phyloP scores from a whole-genome alignment of 371 early-diverging fungal species.

The Mucor plumbeus region DNA sequence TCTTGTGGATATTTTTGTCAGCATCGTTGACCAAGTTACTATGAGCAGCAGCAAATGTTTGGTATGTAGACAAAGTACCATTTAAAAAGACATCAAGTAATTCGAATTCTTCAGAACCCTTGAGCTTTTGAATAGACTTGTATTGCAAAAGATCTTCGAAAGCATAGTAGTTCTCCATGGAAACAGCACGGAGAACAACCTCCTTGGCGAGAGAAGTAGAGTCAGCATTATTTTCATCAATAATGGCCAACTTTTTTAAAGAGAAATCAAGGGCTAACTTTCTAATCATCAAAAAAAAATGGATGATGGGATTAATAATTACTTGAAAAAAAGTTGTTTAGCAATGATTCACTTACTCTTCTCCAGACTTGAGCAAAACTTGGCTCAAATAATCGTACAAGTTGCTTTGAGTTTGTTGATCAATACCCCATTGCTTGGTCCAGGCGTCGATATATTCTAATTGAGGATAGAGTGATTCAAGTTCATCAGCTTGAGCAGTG shows the following conservation, averaged over 20 bases:
- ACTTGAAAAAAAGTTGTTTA: too few species aligned
- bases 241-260: constrained; percentile 70
- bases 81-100: constrained; percentile 81
- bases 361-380: constrained; percentile 65
- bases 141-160: constrained; percentile 83
- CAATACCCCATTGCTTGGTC: constrained; percentile 80
- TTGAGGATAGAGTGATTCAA: constrained; percentile 71
- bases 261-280: constrained; percentile 68
- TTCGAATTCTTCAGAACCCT: constrained; percentile 61
- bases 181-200: constrained; percentile 73
- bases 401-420: constrained; percentile 57
- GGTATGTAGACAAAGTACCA: constrained; percentile 72
- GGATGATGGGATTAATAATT: too few species aligned
- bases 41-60: constrained; percentile 60
- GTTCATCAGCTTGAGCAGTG: constrained; percentile 73
- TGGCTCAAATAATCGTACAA: constrained; percentile 70
- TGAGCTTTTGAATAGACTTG: constrained; percentile 73
- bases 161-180: constrained; percentile 75
- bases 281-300: constrained; percentile 27
- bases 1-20: constrained; percentile 75
- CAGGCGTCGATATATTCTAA: constrained; percentile 70
- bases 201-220: constrained; percentile 49
- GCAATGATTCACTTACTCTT: constrained; percentile 56
- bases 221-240: constrained; percentile 40
- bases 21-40: constrained; percentile 58